Percentiles rank a stretch among this genome's conserved stretches.
These are phyloP conservation scores for Endocarpon pusillum DNA, from an alignment of 495 filamentous ascomycete species.

Conservation along the genomic window DNA sequence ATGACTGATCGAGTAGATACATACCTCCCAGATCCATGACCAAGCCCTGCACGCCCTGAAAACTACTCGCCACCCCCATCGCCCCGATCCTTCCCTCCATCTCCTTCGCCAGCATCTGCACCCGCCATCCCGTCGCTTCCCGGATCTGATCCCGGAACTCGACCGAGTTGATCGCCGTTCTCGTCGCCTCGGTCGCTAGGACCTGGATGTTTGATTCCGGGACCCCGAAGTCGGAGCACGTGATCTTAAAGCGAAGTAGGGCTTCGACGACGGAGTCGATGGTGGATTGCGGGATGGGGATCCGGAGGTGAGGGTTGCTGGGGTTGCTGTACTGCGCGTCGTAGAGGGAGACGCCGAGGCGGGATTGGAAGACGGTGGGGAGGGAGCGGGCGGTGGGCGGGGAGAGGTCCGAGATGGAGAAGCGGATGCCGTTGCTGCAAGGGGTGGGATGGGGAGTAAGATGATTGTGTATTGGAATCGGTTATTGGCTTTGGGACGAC, in stretches of 20 bases:
- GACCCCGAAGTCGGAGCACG: slow-evolving; percentile 57
- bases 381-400: slow-evolving; percentile 53
- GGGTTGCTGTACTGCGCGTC: slow-evolving; percentile 49
- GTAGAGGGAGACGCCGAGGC: slow-evolving; percentile 73
- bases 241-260: slow-evolving; percentile 51
- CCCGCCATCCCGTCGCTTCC: slow-evolving; percentile 39
- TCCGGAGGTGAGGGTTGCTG: slow-evolving; percentile 18
- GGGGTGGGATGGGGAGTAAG: slow-evolving; percentile 3
- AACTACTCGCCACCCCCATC: slow-evolving; percentile 65
- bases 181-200: slow-evolving; percentile 79
- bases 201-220: slow-evolving; percentile 44
- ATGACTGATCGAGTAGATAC: too few species aligned
- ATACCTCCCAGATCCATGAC: slow-evolving; percentile 86
- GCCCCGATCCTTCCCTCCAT: slow-evolving; percentile 74
- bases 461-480: too few species aligned
- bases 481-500: slow-evolving; percentile 1
- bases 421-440: slow-evolving; percentile 79
- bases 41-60: slow-evolving; percentile 46
- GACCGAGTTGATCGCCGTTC: slow-evolving; percentile 56
- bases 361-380: slow-evolving; percentile 59
- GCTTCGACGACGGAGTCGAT: slow-evolving; percentile 46
- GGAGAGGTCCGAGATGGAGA: slow-evolving; percentile 69
- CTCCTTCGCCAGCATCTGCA: slow-evolving; percentile 57
- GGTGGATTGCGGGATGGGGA: slow-evolving; percentile 43
- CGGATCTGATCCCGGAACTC: slow-evolving; percentile 49